Percentiles rank a stretch among this genome's conserved stretches.
phyloP scores from a whole-genome alignment of 2,329 filamentous ascomycete genomes.

The Pleurostoma richardsiae region DNA sequence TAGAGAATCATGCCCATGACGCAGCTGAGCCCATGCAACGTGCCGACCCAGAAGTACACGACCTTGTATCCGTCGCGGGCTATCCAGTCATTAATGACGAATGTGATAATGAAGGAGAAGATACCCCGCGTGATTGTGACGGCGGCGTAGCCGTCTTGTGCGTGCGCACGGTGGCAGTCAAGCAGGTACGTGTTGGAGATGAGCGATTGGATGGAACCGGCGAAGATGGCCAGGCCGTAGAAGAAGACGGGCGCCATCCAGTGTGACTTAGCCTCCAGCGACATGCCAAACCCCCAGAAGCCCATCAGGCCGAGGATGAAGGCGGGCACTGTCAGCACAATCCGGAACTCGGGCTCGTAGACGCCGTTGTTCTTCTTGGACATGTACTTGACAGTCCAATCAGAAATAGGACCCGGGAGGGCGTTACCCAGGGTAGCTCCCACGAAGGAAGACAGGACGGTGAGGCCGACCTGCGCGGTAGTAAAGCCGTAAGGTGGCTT shows the following conservation, averaged over 20 bases:
- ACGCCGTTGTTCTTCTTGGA: not conserved
- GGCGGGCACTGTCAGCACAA: not conserved
- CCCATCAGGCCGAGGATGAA: not conserved
- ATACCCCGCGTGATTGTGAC: conserved; percentile 7
- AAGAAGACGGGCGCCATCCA: conserved; percentile 10
- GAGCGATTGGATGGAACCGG: conserved; percentile 6
- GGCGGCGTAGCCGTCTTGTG: conserved; percentile 9
- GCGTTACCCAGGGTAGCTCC: not conserved
- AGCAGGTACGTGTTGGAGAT: conserved; percentile 10
- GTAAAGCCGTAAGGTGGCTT: not conserved
- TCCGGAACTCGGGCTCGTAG: not conserved
- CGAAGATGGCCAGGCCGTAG: conserved; percentile 9
- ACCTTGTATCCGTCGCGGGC: not conserved
- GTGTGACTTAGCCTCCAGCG: not conserved
- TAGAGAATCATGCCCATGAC: conserved; percentile 6
- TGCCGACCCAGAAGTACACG: conserved; percentile 9
- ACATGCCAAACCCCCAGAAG: not conserved
- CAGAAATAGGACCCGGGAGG: not conserved
- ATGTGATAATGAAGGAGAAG: conserved; percentile 7
- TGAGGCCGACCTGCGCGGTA: not conserved
- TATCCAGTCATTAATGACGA: conserved; percentile 1
- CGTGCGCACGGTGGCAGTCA: conserved; percentile 9
- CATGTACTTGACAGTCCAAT: not conserved
- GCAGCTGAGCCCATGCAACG: conserved; percentile 8
- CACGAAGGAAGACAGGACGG: not conserved